These are phyloP conservation scores for Pyrenula massariospora DNA, from an alignment of 495 filamentous ascomycete genomes.

Conservation along the genomic window DNA sequence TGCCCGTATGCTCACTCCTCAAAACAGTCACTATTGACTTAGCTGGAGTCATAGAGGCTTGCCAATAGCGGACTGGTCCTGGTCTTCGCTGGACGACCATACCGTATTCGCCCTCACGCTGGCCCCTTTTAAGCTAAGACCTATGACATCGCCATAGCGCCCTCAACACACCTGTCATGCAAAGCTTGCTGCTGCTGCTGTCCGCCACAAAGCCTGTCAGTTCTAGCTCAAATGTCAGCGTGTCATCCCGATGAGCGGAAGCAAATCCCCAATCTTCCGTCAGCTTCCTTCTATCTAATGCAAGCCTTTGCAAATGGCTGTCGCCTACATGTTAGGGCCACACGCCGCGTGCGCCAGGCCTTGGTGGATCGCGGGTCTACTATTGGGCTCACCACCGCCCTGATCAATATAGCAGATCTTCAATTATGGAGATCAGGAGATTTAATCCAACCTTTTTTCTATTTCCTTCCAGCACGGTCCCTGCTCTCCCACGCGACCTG, in stretches of 20 bases:
- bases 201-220: neutral
- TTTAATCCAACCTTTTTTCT: neutral
- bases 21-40: neutral
- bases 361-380: neutral
- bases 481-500: neutral
- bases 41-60: neutral
- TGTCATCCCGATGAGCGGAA: neutral
- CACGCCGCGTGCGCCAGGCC: neutral
- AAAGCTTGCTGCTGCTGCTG: neutral
- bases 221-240: neutral
- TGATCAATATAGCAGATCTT: neutral
- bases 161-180: neutral
- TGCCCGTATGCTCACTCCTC: neutral
- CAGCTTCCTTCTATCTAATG: neutral
- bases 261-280: neutral
- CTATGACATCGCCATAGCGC: neutral
- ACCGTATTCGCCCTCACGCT: neutral
- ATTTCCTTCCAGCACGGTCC: neutral
- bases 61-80: neutral
- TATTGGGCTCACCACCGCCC: neutral
- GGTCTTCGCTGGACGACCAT: neutral
- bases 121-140: neutral
- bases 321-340: neutral
- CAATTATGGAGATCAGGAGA: neutral
- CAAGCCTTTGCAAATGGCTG: neutral